phyloP scores from a whole-genome alignment of 768 basidiomycete genomes.

The Mycena olivaceomarginata region DNA sequence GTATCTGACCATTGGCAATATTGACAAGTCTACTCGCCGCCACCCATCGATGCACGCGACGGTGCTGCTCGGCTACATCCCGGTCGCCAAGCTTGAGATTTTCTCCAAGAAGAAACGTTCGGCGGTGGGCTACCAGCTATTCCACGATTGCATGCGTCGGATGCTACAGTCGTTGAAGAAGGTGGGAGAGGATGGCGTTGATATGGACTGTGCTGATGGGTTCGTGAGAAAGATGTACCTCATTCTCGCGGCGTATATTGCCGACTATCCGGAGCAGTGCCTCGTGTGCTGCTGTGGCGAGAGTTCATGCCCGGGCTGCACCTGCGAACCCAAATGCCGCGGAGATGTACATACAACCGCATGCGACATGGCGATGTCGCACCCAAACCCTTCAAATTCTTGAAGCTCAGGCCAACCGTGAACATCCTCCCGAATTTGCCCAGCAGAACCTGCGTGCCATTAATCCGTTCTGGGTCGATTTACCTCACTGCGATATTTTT shows the following conservation, averaged over 20 bases:
- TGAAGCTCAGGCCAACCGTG: slow-evolving; percentile 39
- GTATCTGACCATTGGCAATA: slow-evolving; percentile 58
- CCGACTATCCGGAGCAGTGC: neutral
- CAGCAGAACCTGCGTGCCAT: slow-evolving; percentile 39
- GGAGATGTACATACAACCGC: neutral
- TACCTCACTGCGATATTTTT: slow-evolving; percentile 45
- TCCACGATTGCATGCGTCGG: slow-evolving; percentile 55
- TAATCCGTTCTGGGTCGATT: slow-evolving; percentile 61
- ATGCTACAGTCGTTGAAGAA: slow-evolving; percentile 51
- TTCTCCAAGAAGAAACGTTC: no score
- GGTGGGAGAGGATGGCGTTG: slow-evolving; percentile 15
- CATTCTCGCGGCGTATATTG: slow-evolving; percentile 41
- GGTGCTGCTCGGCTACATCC: slow-evolving; percentile 57
- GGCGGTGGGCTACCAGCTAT: slow-evolving; percentile 52
- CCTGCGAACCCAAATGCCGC: slow-evolving; percentile 12
- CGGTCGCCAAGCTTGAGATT: slow-evolving; percentile 54
- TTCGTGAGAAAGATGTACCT: slow-evolving; percentile 35
- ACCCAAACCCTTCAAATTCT: neutral
- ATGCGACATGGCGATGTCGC: neutral
- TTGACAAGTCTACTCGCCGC: slow-evolving; percentile 49
- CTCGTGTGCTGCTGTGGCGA: slow-evolving; percentile 32
- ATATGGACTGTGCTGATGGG: slow-evolving; percentile 42
- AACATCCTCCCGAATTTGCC: slow-evolving; percentile 42
- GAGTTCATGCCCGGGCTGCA: slow-evolving; percentile 34
- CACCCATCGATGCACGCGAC: slow-evolving; percentile 48